Evolutionary conservation across 2,329 filamentous ascomycete genomes (phyloP), one percentile per base, ranked within the genome.

Genomic region (Mollisia scopiformis): DNA sequence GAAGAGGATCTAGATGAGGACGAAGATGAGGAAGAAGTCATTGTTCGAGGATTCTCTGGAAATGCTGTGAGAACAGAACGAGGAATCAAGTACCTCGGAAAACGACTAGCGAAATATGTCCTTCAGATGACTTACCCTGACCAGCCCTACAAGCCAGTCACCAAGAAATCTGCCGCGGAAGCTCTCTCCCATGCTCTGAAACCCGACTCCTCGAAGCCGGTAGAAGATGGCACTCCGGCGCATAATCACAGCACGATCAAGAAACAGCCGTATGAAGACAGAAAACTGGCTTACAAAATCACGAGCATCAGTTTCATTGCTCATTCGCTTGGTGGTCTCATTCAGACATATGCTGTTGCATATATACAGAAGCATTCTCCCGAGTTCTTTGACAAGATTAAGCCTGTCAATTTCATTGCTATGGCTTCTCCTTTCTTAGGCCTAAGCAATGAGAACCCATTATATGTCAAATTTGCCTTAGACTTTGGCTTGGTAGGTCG

Each of bases 321-420:
- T 0, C 94, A 98, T 76, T 97, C 93, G 0, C 84, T 98, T 0
- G 94, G 94, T 28, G 94, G 94, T 0, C 80, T 96, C 19, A 84
- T 97, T 16, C 94, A 98, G 75, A 96, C 91, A 0, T 98, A 98
- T 73, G 94, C 94, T 2, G 88, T 98, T 60, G 94, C 93, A 8
- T 98, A 98, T 74, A 96, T 98, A 49, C 91, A 97, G 70, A 97
- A 97, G 73, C 93, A 98, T 74, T 96, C 92, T 0, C 94, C 94
- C 1, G 80, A 88, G 10, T 98, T 98, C 74, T 98, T 98, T 70
- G 84, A 93, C 53, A 79, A 87, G 5, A 96, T 97, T 69, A 85
- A 87, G 65, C 94, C 94, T 0, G 81, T 97, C 73, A 97, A 97
- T 73, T 98, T 98, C 72, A 89, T 98, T 66, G 84, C 90, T 28